Evolutionary conservation across 257 asterid species (phyloP), one percentile per base, ranked within the genome.

Genomic region (Dorcoceras hygrometricum): DNA sequence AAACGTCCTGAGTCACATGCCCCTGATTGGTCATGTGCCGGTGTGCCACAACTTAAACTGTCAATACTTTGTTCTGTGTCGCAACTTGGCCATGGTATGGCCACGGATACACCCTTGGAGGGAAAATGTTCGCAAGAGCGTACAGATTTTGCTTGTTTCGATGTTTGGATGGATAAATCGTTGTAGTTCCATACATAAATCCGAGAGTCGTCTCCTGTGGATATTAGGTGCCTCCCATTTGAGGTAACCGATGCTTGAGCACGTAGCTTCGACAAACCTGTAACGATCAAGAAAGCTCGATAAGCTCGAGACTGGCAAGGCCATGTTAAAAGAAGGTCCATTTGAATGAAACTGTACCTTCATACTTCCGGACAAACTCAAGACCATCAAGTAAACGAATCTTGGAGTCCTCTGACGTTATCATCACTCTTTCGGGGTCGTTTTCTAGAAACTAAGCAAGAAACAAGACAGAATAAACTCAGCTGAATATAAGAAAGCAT

Each of bases 391-490:
- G 89, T 60, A 89, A 80, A 3, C 89, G 87, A 61, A 92, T 84
- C 78, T 76, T 92, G 65, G 98, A 87, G 78, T 87, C 98, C 69
- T 81, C 90, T 0, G 95, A 86, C 20, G 97, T 86, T 24, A 92
- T 76, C 98, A 92, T 86, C 73, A 87, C 76, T 71, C 85, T 82
- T 36, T 20, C 79, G 48, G 88, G 66, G 70, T 78, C 79, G 4
- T 70, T 77, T 23, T 73, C 71, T 34, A 84, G 71, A 79, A 84
- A 89, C 96, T 89, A 86, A 72, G 67, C 28, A 59, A 7, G 25
- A 68, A 43, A 28, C 26, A 71, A 23, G 11, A 5, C 57, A 59
- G 26, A 26, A 73, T 77, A 27, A 82, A 53, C 69, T 68, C 36
- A n/a, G n/a, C n/a, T 27, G 50, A 50, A 56, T 4, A 19, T 5